Conservation (phyloP, 768 basidiomycete species). For the Boletellus emodensis region DNA sequence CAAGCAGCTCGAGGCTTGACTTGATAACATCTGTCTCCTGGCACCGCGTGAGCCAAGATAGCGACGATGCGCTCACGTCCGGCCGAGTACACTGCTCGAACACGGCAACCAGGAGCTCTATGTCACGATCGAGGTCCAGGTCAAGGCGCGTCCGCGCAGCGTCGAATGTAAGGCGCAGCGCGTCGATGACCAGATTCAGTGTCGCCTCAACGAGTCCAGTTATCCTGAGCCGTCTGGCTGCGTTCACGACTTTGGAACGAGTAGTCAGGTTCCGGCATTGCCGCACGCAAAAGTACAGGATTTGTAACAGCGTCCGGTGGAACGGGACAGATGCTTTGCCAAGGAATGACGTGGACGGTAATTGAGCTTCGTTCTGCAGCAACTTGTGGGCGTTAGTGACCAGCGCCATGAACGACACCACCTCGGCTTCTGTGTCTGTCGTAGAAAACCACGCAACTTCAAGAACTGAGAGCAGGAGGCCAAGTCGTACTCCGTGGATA, state of each 20-base stretch:
- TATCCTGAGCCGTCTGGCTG: constrained; percentile 60
- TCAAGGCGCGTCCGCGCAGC: constrained; percentile 55
- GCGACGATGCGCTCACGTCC: constrained; percentile 64
- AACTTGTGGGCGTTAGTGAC: constrained; percentile 59
- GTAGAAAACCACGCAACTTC: constrained; percentile 76
- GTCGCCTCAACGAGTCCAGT: constrained; percentile 58
- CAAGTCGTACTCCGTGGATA: constrained; percentile 72
- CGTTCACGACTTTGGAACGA: constrained; percentile 48
- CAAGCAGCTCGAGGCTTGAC: constrained; percentile 69
- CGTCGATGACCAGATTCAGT: constrained; percentile 65
- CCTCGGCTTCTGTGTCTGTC: constrained; percentile 49
- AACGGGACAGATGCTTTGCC: constrained; percentile 61
- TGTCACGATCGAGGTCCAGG: constrained; percentile 70
- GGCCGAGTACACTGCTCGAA: constrained; percentile 75
- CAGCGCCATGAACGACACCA: constrained; percentile 58
- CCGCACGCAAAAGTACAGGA: constrained; percentile 72
- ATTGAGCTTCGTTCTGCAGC: constrained; percentile 68
- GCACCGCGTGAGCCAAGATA: constrained; percentile 74
- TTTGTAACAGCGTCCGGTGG: constrained; percentile 76
- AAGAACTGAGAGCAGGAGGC: constrained; percentile 70
- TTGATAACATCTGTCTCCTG: constrained; percentile 79
- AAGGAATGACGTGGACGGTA: constrained; percentile 70
- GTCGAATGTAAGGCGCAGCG: constrained; percentile 59
- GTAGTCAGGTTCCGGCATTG: constrained; percentile 52
- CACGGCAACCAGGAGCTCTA: constrained; percentile 77